phyloP scores from a whole-genome alignment of 2,329 filamentous ascomycete species.

The Zymoseptoria passerinii region DNA sequence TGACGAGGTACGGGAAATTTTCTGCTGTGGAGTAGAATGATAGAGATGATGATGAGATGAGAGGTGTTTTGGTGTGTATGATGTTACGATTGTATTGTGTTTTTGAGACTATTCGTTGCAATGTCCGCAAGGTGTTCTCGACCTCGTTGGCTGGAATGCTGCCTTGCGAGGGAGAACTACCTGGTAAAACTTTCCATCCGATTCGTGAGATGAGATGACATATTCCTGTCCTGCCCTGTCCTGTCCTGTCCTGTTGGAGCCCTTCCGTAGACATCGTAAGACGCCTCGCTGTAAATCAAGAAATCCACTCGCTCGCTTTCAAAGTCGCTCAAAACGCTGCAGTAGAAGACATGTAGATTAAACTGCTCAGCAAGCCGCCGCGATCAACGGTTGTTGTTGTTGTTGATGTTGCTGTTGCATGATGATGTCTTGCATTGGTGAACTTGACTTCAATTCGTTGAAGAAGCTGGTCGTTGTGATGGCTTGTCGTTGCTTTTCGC shows the following conservation, averaged over 20 bases:
- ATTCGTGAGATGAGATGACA: constrained; percentile 17
- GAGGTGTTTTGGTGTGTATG: neutral
- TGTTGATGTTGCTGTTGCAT: constrained; percentile 29
- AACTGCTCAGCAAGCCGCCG: constrained; percentile 30
- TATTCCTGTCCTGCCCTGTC: constrained; percentile 4
- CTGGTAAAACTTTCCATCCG: neutral
- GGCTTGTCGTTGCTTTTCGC: constrained; percentile 37
- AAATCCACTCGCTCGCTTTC: constrained; percentile 16
- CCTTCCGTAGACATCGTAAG: constrained; percentile 2
- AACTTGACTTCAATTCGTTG: constrained; percentile 24
- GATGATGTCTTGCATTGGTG: constrained; percentile 25
- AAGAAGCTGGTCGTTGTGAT: constrained; percentile 41
- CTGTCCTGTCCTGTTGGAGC: constrained; percentile 1
- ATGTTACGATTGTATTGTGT: neutral
- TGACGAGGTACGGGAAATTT: neutral
- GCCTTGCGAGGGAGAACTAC: constrained; percentile 12
- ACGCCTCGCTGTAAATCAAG: constrained; percentile 11
- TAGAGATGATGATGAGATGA: neutral
- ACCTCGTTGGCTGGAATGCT: constrained; percentile 1
- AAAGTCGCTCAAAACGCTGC: constrained; percentile 21
- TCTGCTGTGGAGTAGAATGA: too few relatives aligned
- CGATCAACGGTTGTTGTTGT: constrained; percentile 33
- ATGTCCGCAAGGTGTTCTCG: constrained; percentile 7
- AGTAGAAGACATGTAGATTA: constrained; percentile 4
- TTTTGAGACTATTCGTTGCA: neutral